A percentile compares a stretch with the other conserved stretches of the same genome.
These are phyloP conservation scores for Trichophyton rubrum DNA, from an alignment of 2,329 filamentous ascomycete genomes.

Conservation along the genomic window DNA sequence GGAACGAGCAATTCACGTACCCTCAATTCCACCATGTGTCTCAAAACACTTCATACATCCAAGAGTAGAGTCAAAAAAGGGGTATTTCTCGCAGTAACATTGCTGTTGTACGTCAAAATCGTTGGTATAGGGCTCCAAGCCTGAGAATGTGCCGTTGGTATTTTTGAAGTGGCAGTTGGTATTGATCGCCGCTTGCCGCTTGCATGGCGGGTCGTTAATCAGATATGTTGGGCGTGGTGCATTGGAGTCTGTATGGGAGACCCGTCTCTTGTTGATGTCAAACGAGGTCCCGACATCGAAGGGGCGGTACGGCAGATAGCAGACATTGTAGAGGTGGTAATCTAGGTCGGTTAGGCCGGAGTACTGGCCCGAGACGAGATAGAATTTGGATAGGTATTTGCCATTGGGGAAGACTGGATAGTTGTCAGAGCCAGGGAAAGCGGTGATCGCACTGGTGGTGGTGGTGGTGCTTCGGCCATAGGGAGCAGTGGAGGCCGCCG, in stretches of 20 bases:
- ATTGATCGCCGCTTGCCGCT: background rate
- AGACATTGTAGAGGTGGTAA: background rate
- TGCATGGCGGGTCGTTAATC: background rate
- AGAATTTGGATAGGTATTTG: background rate
- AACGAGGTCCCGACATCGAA: background rate
- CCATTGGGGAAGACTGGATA: background rate
- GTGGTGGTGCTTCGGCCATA: background rate
- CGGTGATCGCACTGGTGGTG: background rate
- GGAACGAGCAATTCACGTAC: background rate
- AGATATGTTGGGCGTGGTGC: background rate
- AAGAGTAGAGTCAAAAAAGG: slow-evolving; percentile 2
- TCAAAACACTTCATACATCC: slow-evolving; percentile 6
- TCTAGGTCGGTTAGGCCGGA: background rate
- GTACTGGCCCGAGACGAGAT: background rate
- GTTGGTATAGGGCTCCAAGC: background rate
- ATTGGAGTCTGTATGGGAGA: background rate
- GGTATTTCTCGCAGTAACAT: slow-evolving; percentile 3
- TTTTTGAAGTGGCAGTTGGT: background rate
- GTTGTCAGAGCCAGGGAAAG: background rate
- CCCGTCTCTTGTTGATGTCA: background rate
- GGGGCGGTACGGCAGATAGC: background rate
- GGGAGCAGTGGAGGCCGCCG: background rate
- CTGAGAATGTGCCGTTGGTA: background rate
- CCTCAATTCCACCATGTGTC: slow-evolving; percentile 3
- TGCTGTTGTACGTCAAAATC: slow-evolving; percentile 2